These are phyloP conservation scores for Hymenochaete sp. DNA, from an alignment of 1,284 basidiomycete species.

Conservation along the genomic window DNA sequence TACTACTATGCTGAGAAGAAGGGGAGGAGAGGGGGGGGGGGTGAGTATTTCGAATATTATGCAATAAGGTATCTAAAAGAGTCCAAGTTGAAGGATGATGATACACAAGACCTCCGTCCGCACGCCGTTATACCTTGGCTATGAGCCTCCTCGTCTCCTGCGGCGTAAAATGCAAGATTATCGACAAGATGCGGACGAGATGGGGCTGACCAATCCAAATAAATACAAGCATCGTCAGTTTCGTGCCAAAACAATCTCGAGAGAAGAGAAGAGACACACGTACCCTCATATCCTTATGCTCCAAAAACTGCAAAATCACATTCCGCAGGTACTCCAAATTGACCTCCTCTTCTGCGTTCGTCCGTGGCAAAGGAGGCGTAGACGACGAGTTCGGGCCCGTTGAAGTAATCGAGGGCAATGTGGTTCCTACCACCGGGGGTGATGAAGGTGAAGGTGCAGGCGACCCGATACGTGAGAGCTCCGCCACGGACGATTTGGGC, in stretches of 20 bases:
- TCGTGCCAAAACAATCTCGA: background rate
- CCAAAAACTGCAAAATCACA: slow-evolving; percentile 87
- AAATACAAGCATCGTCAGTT: slow-evolving; percentile 7
- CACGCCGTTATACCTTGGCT: slow-evolving; percentile 46
- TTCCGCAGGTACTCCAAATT: slow-evolving; percentile 95
- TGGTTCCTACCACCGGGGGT: too few species aligned
- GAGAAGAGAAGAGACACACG: slow-evolving; percentile 28
- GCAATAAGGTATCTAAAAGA: background rate
- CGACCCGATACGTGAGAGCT: slow-evolving; percentile 32
- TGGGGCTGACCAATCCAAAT: slow-evolving; percentile 51
- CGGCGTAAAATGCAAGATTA: slow-evolving; percentile 88
- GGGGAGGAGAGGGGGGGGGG: too few species aligned
- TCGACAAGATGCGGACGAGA: slow-evolving; percentile 81
- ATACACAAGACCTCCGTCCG: background rate
- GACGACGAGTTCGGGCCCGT: too few species aligned
- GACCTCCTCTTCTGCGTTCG: slow-evolving; percentile 64
- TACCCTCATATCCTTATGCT: slow-evolving; percentile 83
- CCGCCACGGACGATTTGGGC: slow-evolving; percentile 34
- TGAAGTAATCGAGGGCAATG: too few species aligned
- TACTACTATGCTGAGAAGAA: too few species aligned
- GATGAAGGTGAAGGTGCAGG: slow-evolving; percentile 40
- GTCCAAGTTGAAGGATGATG: too few species aligned
- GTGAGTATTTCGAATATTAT: background rate
- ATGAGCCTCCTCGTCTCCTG: slow-evolving; percentile 83
- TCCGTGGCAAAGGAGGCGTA: too few species aligned